These are phyloP conservation scores for Tuber calosporum DNA, from an alignment of 495 filamentous ascomycete species.

Conservation along the genomic window DNA sequence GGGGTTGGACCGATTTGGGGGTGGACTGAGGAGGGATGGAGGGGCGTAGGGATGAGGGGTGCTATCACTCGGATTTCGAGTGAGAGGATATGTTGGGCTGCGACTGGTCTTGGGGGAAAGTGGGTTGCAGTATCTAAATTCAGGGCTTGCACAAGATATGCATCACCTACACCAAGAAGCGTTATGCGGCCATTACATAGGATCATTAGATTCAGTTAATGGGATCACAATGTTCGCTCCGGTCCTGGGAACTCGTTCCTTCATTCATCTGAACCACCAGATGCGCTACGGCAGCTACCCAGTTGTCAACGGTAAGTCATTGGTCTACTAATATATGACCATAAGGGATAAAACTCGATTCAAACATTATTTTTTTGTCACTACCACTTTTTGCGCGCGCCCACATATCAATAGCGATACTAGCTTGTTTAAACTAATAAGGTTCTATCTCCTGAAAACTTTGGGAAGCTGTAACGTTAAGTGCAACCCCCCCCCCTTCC, in stretches of 20 bases:
- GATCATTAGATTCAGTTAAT: background rate
- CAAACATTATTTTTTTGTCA: background rate
- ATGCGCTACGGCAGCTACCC: background rate
- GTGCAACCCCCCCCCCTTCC: background rate
- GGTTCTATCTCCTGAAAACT: background rate
- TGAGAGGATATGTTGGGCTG: background rate
- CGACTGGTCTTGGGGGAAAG: background rate
- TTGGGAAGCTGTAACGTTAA: background rate
- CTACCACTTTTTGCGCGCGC: background rate
- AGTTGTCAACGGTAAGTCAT: background rate
- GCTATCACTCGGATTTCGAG: background rate
- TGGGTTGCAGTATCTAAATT: background rate
- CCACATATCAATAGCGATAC: background rate
- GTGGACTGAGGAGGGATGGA: background rate
- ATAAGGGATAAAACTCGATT: background rate
- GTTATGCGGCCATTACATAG: background rate
- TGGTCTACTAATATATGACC: background rate
- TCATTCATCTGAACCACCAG: background rate
- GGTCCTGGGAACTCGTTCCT: background rate
- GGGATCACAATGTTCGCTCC: background rate
- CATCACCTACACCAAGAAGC: too few relatives aligned
- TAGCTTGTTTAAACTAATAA: background rate
- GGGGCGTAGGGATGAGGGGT: background rate
- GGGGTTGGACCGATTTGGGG: background rate
- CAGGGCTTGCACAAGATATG: too few relatives aligned